phyloP scores from a whole-genome alignment of 148 eudicot species.

The Amaranthus palmeri region DNA sequence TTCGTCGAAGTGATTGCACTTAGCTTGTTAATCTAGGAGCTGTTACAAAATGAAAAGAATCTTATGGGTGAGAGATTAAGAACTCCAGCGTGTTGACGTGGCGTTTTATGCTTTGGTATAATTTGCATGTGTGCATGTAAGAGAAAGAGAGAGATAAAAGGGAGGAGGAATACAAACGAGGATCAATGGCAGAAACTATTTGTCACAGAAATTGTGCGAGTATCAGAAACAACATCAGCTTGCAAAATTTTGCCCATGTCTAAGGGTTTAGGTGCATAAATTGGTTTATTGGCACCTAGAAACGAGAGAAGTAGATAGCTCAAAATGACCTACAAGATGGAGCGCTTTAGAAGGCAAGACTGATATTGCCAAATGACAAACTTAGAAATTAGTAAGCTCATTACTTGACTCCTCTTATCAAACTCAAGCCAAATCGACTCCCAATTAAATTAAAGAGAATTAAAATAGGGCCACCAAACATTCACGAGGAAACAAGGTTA shows the following conservation, averaged over 20 bases:
- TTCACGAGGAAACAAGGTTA: too few relatives aligned
- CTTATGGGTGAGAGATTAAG: not conserved
- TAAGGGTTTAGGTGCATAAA: conserved; percentile 89
- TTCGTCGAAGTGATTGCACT: conserved; percentile 61
- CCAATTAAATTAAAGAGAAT: too few relatives aligned
- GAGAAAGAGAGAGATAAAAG: too few relatives aligned
- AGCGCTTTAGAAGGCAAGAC: conserved; percentile 4
- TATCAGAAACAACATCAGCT: conserved; percentile 65
- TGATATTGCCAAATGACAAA: not conserved
- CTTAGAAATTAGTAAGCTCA: not conserved
- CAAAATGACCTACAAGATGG: not conserved
- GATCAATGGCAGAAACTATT: conserved; percentile 57
- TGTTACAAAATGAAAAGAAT: conserved; percentile 34
- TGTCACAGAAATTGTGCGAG: conserved; percentile 60
- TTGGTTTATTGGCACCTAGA: conserved; percentile 80
- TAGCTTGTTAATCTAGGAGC: conserved; percentile 72
- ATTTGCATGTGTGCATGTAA: too few relatives aligned
- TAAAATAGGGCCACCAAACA: too few relatives aligned
- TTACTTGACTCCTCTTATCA: too few relatives aligned
- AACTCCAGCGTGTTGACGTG: not conserved
- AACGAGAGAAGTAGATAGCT: conserved; percentile 11
- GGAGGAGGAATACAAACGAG: conserved; percentile 53
- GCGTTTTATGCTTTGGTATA: not conserved
- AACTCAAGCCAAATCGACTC: too few relatives aligned
- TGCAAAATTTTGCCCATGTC: conserved; percentile 80